A percentile compares a stretch with the other conserved stretches of the same genome.
Conservation (phyloP, 768 basidiomycete species). For the Cubamyces lactineus region DNA sequence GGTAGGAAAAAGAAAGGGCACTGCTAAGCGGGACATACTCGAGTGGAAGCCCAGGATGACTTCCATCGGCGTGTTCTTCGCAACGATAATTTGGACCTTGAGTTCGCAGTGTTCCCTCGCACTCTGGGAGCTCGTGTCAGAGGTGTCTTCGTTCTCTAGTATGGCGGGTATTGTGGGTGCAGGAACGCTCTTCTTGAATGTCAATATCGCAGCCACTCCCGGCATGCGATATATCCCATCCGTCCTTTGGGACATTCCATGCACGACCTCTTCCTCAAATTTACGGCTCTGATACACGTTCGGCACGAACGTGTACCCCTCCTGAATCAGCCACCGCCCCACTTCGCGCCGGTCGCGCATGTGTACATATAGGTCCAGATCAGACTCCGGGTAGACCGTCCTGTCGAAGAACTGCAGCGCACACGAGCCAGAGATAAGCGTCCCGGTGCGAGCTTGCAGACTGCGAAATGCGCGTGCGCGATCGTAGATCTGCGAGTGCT, state of each 20-base stretch:
- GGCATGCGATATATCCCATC: conserved; percentile 25
- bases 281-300: conserved; percentile 22
- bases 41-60: conserved; percentile 25
- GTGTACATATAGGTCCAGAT: conserved; percentile 55
- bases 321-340: conserved; percentile 39
- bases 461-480: conserved; percentile 43
- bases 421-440: conserved; percentile 54
- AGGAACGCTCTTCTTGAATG: conserved; percentile 9
- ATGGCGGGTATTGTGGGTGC: background rate
- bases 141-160: background rate
- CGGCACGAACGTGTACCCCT: conserved; percentile 38
- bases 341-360: conserved; percentile 38
- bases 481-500: conserved; percentile 38
- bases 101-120: background rate
- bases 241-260: conserved; percentile 1
- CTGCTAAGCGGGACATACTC: background rate
- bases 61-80: conserved; percentile 21
- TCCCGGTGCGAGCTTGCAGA: conserved; percentile 46
- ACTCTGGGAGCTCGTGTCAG: background rate
- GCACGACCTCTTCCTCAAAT: conserved; percentile 17
- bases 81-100: conserved; percentile 26
- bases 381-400: conserved; percentile 45
- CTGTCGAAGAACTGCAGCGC: conserved; percentile 56
- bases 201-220: conserved; percentile 10
- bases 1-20: conserved; percentile 32